Base-by-base conservation (phyloP, 441 rosid genomes). In the Viola pubescens region DNA sequence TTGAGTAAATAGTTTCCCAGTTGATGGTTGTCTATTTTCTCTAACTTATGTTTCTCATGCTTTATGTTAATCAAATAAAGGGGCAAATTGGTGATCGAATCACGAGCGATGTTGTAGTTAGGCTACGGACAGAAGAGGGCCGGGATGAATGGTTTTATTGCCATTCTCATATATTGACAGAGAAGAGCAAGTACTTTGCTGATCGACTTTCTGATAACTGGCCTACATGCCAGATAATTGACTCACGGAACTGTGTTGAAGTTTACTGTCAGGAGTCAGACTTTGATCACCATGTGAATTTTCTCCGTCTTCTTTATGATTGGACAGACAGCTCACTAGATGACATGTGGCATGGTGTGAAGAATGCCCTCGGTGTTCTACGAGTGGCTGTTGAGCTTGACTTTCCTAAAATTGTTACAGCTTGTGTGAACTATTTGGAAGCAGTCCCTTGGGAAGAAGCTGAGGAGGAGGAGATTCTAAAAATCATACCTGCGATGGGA, bases 391-490 rank as follows among this genome's bases (percentile, higher is more conserved):
- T 79, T 61, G 74, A 80, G 73, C 89, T 89, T 41, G 83, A 69
- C 16, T 84, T 95, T 60, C 85, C 82, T 4, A 69, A 79, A 40
- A 75, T 88, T 52, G 64, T 86, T 48, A 48, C 82, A 53, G 85
- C 84, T 69, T 89, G 96, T 71, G 89, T 80, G 41, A 80, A 76
- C 60, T 94, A 89, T 79, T 68, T 88, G 78, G 98, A 89, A 81
- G 96, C 97, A 53, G 88, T 94, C 62, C 92, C 98, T 5, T 94
- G 98, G 98, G 97, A 89, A 75, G 96, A 88, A 73, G 75, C 77
- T 6, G 98, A 89, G 75, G 97, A 94, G 76, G 97, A 92, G 45
- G 96, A 86, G 67, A 94, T 89, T 72, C 61, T 94, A 50, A 68
- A 72, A 79, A 81, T 77, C 56, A 70, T 88, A 67, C 92, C 96